These are phyloP conservation scores for Nakazawaea wyomingensis DNA, from an alignment of 805 yeast species.

Conservation along the genomic window DNA sequence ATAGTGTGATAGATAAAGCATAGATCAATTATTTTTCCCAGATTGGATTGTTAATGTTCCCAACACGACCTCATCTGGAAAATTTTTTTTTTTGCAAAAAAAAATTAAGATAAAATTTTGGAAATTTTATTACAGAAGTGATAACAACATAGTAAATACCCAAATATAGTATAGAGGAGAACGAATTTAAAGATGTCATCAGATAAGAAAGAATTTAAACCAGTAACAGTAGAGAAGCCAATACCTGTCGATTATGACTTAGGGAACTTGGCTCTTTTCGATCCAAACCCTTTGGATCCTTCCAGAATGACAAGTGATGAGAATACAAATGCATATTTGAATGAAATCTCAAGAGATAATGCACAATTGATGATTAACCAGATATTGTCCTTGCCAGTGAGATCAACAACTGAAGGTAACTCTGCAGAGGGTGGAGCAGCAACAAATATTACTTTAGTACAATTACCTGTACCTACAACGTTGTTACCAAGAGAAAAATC, in stretches of 20 bases:
- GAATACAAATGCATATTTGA: conserved; percentile 59
- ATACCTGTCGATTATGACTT: conserved; percentile 87
- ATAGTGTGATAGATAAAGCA: no score
- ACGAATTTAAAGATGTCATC: neutral
- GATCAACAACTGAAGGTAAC: conserved; percentile 73
- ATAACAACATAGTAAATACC: no score
- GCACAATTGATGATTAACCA: conserved; percentile 90
- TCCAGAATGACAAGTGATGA: conserved; percentile 47
- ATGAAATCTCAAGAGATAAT: conserved; percentile 77
- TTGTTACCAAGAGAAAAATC: conserved; percentile 92
- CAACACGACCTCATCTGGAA: no score
- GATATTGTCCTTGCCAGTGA: conserved; percentile 81
- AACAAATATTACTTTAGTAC: conserved; percentile 75
- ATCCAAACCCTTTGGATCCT: conserved; percentile 77
- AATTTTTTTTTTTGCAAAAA: no score
- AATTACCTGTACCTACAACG: conserved; percentile 79
- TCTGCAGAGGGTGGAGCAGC: conserved; percentile 51
- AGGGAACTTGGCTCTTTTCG: conserved; percentile 88
- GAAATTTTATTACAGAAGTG: no score
- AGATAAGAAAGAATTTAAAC: conserved; percentile 31
- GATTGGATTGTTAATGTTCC: no score
- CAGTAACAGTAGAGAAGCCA: conserved; percentile 85
- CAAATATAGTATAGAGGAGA: neutral
- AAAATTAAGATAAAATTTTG: no score
- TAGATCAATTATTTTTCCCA: no score